Percentiles rank a stretch among this genome's conserved stretches.
These are phyloP conservation scores for Neurospora crassa DNA, from an alignment of 2,329 filamentous ascomycete species.

Conservation along the genomic window DNA sequence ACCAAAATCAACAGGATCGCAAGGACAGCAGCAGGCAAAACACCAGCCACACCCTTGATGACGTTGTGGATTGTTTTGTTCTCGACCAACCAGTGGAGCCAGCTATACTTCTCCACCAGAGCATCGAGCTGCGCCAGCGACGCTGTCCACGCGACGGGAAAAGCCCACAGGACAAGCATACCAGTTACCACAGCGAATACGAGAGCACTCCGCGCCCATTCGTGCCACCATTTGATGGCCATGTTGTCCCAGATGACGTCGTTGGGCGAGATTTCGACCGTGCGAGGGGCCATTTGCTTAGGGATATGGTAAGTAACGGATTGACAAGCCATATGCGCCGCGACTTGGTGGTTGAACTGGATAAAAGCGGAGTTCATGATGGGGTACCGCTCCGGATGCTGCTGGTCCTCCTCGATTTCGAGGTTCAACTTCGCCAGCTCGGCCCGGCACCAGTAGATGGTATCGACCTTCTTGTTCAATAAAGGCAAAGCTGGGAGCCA, in stretches of 20 bases:
- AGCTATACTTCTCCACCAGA: slow-evolving; percentile 55
- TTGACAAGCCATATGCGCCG: slow-evolving; percentile 97
- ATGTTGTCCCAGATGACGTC: slow-evolving; percentile 98
- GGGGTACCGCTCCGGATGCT: slow-evolving; percentile 74
- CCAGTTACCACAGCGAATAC: slow-evolving; percentile 57
- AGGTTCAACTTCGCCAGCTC: slow-evolving; percentile 81
- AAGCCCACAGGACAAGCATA: slow-evolving; percentile 82
- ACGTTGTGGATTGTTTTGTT: slow-evolving; percentile 53
- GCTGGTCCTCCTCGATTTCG: slow-evolving; percentile 86
- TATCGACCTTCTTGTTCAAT: slow-evolving; percentile 85
- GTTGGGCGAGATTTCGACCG: slow-evolving; percentile 86
- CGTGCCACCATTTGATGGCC: slow-evolving; percentile 89
- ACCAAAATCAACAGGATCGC: slow-evolving; percentile 71
- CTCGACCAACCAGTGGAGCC: slow-evolving; percentile 59
- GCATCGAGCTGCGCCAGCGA: slow-evolving; percentile 67
- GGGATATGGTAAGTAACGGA: slow-evolving; percentile 83
- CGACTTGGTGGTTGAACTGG: slow-evolving; percentile 96
- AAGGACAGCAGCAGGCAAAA: slow-evolving; percentile 70
- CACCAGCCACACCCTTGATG: slow-evolving; percentile 63
- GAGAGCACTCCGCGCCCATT: slow-evolving; percentile 61
- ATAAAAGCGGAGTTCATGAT: slow-evolving; percentile 96
- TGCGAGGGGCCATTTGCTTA: slow-evolving; percentile 83
- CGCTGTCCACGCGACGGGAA: slow-evolving; percentile 83
- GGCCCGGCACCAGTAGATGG: slow-evolving; percentile 81
- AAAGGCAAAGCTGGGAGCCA: slow-evolving; percentile 76